phyloP scores from a whole-genome alignment of 257 asterid genomes.

The Solanum etuberosum region DNA sequence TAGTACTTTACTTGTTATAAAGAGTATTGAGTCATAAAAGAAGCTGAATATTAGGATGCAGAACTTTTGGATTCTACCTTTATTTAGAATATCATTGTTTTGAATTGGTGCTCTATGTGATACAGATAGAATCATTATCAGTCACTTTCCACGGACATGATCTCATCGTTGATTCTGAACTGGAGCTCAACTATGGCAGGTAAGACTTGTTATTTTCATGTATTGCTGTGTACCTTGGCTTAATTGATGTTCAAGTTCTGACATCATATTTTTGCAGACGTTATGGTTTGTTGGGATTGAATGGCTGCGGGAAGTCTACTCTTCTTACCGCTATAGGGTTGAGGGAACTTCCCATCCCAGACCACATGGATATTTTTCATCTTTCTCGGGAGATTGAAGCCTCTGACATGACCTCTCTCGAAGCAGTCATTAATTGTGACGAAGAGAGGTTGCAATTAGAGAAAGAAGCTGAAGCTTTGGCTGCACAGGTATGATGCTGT shows the following conservation, averaged over 20 bases:
- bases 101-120: background rate
- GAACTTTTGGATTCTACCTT: background rate
- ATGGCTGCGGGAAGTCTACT: slow-evolving; percentile 17
- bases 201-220: slow-evolving; percentile 2
- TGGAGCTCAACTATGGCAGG: slow-evolving; percentile 77
- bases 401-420: slow-evolving; percentile 17
- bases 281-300: slow-evolving; percentile 17
- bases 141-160: slow-evolving; percentile 79
- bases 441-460: slow-evolving; percentile 13
- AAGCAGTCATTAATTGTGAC: slow-evolving; percentile 9
- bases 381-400: slow-evolving; percentile 15
- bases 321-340: slow-evolving; percentile 9
- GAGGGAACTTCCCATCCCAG: slow-evolving; percentile 10
- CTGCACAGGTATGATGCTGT: slow-evolving; percentile 35
- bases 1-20: background rate
- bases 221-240: background rate
- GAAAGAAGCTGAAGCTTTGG: slow-evolving; percentile 13
- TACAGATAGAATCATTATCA: slow-evolving; percentile 67
- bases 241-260: background rate
- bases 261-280: slow-evolving; percentile 3
- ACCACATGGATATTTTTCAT: slow-evolving; percentile 19
- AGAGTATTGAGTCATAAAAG: background rate
- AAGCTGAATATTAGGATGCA: background rate
- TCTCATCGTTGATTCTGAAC: slow-evolving; percentile 58
- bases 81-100: background rate